These are phyloP conservation scores for Limtongia smithiae DNA, from an alignment of 805 yeast genomes.

Conservation along the genomic window DNA sequence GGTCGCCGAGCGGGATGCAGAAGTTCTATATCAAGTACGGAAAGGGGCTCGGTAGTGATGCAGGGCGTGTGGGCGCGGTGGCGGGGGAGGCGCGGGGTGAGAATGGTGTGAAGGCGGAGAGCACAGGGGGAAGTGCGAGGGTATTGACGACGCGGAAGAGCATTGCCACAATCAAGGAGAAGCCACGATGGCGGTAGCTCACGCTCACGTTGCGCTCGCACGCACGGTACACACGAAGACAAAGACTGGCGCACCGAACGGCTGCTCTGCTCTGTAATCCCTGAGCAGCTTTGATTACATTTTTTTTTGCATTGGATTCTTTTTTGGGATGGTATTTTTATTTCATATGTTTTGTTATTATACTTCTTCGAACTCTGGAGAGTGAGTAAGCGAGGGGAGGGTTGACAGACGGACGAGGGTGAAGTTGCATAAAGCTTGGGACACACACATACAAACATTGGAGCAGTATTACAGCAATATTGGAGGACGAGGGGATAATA, in stretches of 20 bases:
- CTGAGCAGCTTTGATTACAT: no score
- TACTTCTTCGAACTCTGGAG: no score
- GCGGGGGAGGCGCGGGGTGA: neutral
- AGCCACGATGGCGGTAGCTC: conserved; percentile 20
- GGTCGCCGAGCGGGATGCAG: conserved; percentile 15
- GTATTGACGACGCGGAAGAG: conserved; percentile 14
- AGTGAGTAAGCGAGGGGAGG: no score
- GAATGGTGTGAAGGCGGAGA: neutral
- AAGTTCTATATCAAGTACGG: conserved; percentile 22
- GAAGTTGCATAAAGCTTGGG: no score
- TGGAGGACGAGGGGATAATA: no score
- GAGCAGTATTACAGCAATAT: no score
- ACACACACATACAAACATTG: no score
- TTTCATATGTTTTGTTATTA: neutral
- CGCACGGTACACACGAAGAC: neutral
- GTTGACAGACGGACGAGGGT: no score
- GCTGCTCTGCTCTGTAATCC: neutral
- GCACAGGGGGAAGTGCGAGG: neutral
- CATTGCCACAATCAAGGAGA: conserved; percentile 12
- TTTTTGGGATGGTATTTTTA: no score
- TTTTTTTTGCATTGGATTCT: no score
- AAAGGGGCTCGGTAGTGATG: neutral
- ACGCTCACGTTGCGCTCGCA: neutral
- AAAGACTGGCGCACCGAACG: neutral
- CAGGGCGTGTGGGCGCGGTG: neutral